These are phyloP conservation scores for Tetracentron sinense DNA, from an alignment of 164 flowering plant genomes.

Conservation along the genomic window DNA sequence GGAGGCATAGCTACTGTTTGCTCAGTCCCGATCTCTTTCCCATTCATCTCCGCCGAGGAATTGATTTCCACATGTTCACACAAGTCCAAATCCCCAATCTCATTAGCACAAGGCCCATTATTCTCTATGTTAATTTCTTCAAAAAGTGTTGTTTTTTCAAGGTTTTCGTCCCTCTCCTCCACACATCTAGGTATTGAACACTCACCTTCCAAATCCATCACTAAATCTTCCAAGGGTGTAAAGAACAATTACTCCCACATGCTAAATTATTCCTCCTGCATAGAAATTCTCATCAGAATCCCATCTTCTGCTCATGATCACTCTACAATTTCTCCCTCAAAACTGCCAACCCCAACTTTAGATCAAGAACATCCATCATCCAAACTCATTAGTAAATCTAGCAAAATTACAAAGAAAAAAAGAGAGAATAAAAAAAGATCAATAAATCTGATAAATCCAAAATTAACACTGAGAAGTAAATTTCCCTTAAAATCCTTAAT, in stretches of 20 bases:
- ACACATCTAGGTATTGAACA: conserved; percentile 26
- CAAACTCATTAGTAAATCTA: neutral
- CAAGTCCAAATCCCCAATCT: conserved; percentile 14
- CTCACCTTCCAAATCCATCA: conserved; percentile 48
- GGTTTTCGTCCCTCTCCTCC: conserved; percentile 31
- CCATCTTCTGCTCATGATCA: too few species aligned
- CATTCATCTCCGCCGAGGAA: conserved; percentile 2
- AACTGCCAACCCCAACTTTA: neutral
- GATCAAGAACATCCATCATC: neutral
- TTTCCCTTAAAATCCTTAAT: neutral
- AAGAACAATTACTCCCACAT: neutral
- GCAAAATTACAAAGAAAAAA: neutral
- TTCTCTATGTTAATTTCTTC: conserved; percentile 21
- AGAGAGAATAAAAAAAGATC: neutral
- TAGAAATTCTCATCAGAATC: too few species aligned
- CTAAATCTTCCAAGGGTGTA: conserved; percentile 2
- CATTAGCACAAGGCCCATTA: conserved; percentile 32
- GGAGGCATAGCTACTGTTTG: conserved; percentile 14
- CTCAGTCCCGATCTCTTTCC: conserved; percentile 13
- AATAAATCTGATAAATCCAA: neutral
- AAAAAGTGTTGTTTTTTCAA: conserved; percentile 3
- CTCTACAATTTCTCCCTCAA: neutral
- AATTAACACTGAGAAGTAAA: too few species aligned
- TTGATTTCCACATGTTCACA: conserved; percentile 4
- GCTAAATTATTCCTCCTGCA: too few species aligned